Evolutionary conservation across 176 grass and related monocot genomes (phyloP), one percentile per base, ranked within the genome.

Genomic region (Alloteropsis semialata): DNA sequence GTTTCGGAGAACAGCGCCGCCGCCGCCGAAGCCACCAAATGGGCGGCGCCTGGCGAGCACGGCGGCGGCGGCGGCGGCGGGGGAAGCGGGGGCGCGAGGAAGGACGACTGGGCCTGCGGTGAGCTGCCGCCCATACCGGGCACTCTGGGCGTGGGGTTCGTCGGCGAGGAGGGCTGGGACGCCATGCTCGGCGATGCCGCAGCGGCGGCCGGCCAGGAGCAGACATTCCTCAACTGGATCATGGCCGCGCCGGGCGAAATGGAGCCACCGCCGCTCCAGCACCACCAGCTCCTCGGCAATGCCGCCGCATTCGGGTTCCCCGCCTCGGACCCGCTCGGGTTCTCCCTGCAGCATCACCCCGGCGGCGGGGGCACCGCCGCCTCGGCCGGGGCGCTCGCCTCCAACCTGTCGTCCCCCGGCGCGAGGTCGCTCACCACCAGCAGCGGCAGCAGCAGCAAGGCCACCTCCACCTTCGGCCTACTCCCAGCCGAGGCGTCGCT

Each of bases 161-260:
- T 42, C 33, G 77, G 42, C 12, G 69, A 81, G 84, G 84, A 78
- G n/a, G 82, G 71, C 28, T 94, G 92, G 92, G 89, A 94, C 16
- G 76, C 89, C 75, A 86, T 91, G 82, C 86, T 94, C 58, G 60
- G 76, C 79, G 69, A 84, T 36, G 74, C 78, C 59, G 59, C 85
- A 38, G 33, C 58, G 15, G 65, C 50, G n/a, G 88, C 54, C 11
- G 84, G 50, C 10, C 92, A 89, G 48, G 89, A 91, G 46, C 89
- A 94, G 86, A 91, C 85, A 3, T 94, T 94, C 76, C 84, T 94
- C 32, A 78, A 78, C 73, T 94, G 92, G 92, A 91, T 94, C 84
- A 89, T 94, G 89, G 84, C 86, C 8, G 84, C 77, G 29, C 79
- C 82, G 5, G 89, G 88, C 56, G 72, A 59, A 51, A 32, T 63